These are phyloP conservation scores for Borovskyia barvae DNA, from an alignment of 208 protist genomes.

Conservation along the genomic window DNA sequence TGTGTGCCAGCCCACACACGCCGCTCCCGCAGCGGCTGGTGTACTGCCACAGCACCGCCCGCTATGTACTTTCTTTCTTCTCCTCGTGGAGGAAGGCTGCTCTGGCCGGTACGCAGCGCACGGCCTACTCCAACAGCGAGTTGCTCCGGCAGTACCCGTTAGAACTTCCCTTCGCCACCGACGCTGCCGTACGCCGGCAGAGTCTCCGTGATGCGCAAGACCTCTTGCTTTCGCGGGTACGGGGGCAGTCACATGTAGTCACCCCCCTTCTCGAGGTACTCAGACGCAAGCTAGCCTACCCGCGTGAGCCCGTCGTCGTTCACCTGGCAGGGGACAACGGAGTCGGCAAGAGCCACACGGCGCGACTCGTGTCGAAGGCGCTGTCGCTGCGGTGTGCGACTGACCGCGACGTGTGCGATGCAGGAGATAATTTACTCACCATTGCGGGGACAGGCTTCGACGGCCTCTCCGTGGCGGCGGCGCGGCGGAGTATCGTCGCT, in stretches of 20 bases:
- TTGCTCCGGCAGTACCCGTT: slow-evolving; percentile 23
- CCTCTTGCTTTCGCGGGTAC: slow-evolving; percentile 41
- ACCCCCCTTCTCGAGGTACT: slow-evolving; percentile 40
- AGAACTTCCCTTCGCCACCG: slow-evolving; percentile 56
- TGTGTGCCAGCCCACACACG: slow-evolving; percentile 32
- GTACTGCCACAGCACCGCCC: slow-evolving; percentile 37
- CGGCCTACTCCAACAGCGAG: slow-evolving; percentile 1
- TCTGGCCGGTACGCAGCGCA: slow-evolving; percentile 3
- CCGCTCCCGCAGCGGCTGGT: slow-evolving; percentile 18
- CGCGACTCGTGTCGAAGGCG: slow-evolving; percentile 62
- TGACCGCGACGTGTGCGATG: slow-evolving; percentile 41
- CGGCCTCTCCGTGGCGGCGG: slow-evolving; percentile 29
- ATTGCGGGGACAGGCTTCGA: slow-evolving; percentile 66
- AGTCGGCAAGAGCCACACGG: slow-evolving; percentile 78
- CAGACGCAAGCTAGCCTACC: slow-evolving; percentile 53
- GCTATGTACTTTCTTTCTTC: slow-evolving; percentile 24
- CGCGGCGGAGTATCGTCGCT: slow-evolving; percentile 35
- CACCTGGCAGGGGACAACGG: slow-evolving; percentile 84
- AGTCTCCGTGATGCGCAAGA: slow-evolving; percentile 43
- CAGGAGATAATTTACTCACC: slow-evolving; percentile 62
- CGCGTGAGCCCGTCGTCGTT: slow-evolving; percentile 64
- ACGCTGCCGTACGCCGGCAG: slow-evolving; percentile 32
- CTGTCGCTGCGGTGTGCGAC: slow-evolving; percentile 42
- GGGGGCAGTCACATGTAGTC: slow-evolving; percentile 61
- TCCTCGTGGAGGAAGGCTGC: slow-evolving; percentile 11